Base-by-base conservation (phyloP, 179 eudicot species). In the Drosera spatulata region DNA sequence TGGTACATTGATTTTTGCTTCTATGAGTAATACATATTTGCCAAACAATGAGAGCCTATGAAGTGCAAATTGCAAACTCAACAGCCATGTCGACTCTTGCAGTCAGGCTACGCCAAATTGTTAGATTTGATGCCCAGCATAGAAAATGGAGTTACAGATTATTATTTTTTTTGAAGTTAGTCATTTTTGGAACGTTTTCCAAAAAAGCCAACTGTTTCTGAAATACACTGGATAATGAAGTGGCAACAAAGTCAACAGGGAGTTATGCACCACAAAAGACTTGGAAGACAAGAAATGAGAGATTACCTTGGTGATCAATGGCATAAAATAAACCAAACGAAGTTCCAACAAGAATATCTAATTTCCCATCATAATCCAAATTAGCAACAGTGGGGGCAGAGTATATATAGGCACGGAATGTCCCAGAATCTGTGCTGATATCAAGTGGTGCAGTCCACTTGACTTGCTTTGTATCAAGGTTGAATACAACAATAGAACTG, bases 381-480 rank as follows among this genome's bases (percentile, higher is more conserved):
- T 94, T 97, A 60, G 78, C 82, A 53, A 94, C 91, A 22, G 91
- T 85, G 2, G 99, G 97, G 69, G 96, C 74, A 62, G 97, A 79
- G 78, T 94, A 85, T 64, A 90, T 77, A 69, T 85, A 85, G 50
- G 91, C 97, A 71, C 97, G 99, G 68, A 76, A 90, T 54, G 79
- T 87, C 56, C 77, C 85, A 66, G 85, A 73, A 68, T 94, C 97
- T 10, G 87, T 82, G 75, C 99, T 94, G 51, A 75, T 53, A 82
- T 94, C 99, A 71, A 94, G 69, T 33, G 81, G 75, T 58, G 73
- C 62, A 61, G 77, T 77, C 99, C 99, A 94, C 75, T 94, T 94
- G 61, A 94, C 94, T 82, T 94, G 94, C 80, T 85, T 90, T n/a
- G 99, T 90, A 51, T 86, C 85, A 37, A 94, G 94, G 76, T 94